Evolutionary conservation across 1,284 basidiomycete genomes (phyloP).

Genomic region (Puccinia horiana): DNA sequence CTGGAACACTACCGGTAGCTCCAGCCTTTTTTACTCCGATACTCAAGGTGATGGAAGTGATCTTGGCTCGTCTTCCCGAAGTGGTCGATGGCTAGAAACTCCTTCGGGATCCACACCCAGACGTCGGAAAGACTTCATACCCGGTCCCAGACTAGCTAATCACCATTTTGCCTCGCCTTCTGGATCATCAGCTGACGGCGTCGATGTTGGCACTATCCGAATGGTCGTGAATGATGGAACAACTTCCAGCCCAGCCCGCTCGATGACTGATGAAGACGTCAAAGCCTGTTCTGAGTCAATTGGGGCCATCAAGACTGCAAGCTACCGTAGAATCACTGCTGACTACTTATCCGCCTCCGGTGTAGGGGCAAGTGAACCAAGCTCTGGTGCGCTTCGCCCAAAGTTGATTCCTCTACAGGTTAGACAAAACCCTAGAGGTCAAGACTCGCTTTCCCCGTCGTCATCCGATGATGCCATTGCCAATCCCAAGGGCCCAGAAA

Average conservation of each 20-base stretch:
- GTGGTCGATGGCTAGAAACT: slow-evolving; percentile 28
- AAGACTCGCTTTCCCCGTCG: neutral
- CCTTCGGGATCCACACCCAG: slow-evolving; percentile 37
- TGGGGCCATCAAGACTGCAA: slow-evolving; percentile 41
- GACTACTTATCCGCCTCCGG: slow-evolving; percentile 26
- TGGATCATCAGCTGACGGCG: slow-evolving; percentile 10
- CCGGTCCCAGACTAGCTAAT: neutral
- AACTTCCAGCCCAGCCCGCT: slow-evolving; percentile 7
- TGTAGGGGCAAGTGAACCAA: slow-evolving; percentile 5
- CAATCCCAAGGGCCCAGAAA: neutral
- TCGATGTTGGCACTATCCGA: slow-evolving; percentile 40
- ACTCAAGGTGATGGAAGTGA: slow-evolving; percentile 46
- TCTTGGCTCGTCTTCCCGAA: slow-evolving; percentile 29
- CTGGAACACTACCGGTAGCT: slow-evolving; percentile 47
- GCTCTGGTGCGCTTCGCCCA: slow-evolving; percentile 29
- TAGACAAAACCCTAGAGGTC: neutral
- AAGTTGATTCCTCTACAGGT: slow-evolving; percentile 42
- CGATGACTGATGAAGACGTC: slow-evolving; percentile 33
- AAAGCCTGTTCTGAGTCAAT: slow-evolving; percentile 43
- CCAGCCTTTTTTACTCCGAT: slow-evolving; percentile 46
- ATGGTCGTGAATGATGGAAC: slow-evolving; percentile 37
- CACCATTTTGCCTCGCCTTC: slow-evolving; percentile 5
- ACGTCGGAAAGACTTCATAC: slow-evolving; percentile 34
- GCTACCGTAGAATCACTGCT: slow-evolving; percentile 28
- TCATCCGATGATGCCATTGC: neutral